A percentile compares a stretch with the other conserved stretches of the same genome.
Evolutionary conservation across 225 moss, liverwort and hornwort species (phyloP).

Genomic region (Marchantia paleacea): DNA sequence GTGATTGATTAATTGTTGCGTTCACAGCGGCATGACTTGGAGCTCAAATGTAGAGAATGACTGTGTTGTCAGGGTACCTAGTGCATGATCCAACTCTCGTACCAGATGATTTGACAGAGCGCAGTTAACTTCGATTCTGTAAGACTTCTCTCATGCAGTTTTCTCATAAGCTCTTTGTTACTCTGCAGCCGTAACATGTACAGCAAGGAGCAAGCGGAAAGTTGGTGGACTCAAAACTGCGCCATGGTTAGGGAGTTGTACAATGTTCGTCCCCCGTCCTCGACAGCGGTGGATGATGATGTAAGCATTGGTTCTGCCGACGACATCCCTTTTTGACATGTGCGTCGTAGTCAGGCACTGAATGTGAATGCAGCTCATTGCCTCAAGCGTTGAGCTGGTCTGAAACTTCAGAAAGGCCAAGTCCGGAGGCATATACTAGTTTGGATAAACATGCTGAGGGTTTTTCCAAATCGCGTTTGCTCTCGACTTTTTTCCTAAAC

Average conservation of each 20-base stretch:
- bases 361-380: too few relatives aligned
- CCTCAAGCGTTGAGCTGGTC: too few relatives aligned
- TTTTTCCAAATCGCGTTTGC: too few relatives aligned
- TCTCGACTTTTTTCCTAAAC: too few relatives aligned
- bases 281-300: conserved; percentile 33
- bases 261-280: conserved; percentile 40
- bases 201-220: conserved; percentile 40
- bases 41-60: too few relatives aligned
- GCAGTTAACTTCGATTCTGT: background rate
- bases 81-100: too few relatives aligned
- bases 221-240: conserved; percentile 48
- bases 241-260: conserved; percentile 38
- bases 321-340: background rate
- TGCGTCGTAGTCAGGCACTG: too few relatives aligned
- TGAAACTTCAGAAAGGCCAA: too few relatives aligned
- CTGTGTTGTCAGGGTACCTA: too few relatives aligned
- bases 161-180: background rate
- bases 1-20: background rate
- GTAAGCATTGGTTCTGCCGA: conserved; percentile 28
- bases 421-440: too few relatives aligned
- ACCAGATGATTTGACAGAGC: too few relatives aligned
- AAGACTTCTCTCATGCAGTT: background rate
- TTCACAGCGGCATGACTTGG: background rate
- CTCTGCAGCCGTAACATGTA: conserved; percentile 39
- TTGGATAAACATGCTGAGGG: too few relatives aligned